A percentile compares a stretch with the other conserved stretches of the same genome.
Evolutionary conservation across 129 eudicot species (phyloP).

Genomic region (Scalesia atractyloides): DNA sequence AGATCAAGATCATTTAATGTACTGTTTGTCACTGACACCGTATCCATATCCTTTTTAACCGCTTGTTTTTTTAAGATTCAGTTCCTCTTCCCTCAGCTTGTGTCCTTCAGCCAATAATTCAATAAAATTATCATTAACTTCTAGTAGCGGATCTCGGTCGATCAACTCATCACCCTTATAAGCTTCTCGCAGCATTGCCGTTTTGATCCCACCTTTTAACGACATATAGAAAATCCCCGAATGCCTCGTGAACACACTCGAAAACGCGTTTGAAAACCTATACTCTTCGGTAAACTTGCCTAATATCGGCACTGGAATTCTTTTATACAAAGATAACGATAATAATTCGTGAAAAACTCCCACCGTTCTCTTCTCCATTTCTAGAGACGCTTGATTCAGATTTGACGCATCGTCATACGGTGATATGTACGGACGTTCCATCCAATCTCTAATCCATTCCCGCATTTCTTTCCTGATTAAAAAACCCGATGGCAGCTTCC

Average conservation of each 20-base stretch:
- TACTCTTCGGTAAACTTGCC: slow-evolving; percentile 88
- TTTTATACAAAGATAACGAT: slow-evolving; percentile 71
- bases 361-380: slow-evolving; percentile 90
- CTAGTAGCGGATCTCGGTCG: slow-evolving; percentile 70
- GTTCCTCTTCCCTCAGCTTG: slow-evolving; percentile 42
- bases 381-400: slow-evolving; percentile 63
- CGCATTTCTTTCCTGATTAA: slow-evolving; percentile 70
- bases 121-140: slow-evolving; percentile 64
- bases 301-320: slow-evolving; percentile 71
- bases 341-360: slow-evolving; percentile 84
- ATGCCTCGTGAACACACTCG: slow-evolving; percentile 86
- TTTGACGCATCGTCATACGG: slow-evolving; percentile 69
- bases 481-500: slow-evolving; percentile 76
- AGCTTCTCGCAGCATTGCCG: slow-evolving; percentile 90
- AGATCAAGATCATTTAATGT: slow-evolving; percentile 23
- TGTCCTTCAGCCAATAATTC: slow-evolving; percentile 70
- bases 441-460: slow-evolving; percentile 96
- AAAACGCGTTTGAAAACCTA: slow-evolving; percentile 77
- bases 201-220: slow-evolving; percentile 78
- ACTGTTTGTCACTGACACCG: slow-evolving; percentile 33
- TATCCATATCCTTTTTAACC: slow-evolving; percentile 45
- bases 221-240: slow-evolving; percentile 84
- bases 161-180: slow-evolving; percentile 64
- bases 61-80: slow-evolving; percentile 46
- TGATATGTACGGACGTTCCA: slow-evolving; percentile 73